Conservation (phyloP, 2,329 filamentous ascomycete species). For the Neodidymelliopsis sp. region DNA sequence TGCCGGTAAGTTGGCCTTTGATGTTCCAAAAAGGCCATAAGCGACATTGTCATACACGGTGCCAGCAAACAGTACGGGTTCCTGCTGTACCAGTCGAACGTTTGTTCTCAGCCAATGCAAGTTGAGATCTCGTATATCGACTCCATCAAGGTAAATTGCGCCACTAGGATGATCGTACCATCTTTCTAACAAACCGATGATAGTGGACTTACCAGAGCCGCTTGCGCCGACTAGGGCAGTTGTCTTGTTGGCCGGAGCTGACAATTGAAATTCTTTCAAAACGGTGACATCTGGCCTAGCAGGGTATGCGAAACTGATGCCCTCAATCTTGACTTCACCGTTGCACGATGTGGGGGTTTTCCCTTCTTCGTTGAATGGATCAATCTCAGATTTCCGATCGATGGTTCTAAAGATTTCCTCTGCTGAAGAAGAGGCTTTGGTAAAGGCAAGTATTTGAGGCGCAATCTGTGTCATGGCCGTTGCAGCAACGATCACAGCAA, state of each 20-base stretch:
- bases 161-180: slow-evolving; percentile 48
- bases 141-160: slow-evolving; percentile 40
- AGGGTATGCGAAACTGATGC: slow-evolving; percentile 91
- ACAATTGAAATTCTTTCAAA: slow-evolving; percentile 80
- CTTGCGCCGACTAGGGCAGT: slow-evolving; percentile 94
- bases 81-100: slow-evolving; percentile 88
- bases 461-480: slow-evolving; percentile 84
- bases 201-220: slow-evolving; percentile 92
- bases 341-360: slow-evolving; percentile 28
- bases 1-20: slow-evolving; percentile 58
- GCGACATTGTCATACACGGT: slow-evolving; percentile 89
- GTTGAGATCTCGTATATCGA: slow-evolving; percentile 80
- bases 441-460: slow-evolving; percentile 80
- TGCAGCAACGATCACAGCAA: slow-evolving; percentile 53
- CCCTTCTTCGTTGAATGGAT: slow-evolving; percentile 53
- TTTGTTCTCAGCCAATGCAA: slow-evolving; percentile 90
- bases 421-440: slow-evolving; percentile 44
- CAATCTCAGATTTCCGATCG: slow-evolving; percentile 81
- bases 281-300: slow-evolving; percentile 88
- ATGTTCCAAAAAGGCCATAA: slow-evolving; percentile 76
- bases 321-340: slow-evolving; percentile 73
- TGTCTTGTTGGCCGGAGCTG: slow-evolving; percentile 85
- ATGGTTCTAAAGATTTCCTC: slow-evolving; percentile 63
- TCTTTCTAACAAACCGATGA: slow-evolving; percentile 79
- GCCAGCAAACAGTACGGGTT: slow-evolving; percentile 86